Base-by-base conservation (phyloP, 176 grass and related monocot species). In the Oryza punctata region DNA sequence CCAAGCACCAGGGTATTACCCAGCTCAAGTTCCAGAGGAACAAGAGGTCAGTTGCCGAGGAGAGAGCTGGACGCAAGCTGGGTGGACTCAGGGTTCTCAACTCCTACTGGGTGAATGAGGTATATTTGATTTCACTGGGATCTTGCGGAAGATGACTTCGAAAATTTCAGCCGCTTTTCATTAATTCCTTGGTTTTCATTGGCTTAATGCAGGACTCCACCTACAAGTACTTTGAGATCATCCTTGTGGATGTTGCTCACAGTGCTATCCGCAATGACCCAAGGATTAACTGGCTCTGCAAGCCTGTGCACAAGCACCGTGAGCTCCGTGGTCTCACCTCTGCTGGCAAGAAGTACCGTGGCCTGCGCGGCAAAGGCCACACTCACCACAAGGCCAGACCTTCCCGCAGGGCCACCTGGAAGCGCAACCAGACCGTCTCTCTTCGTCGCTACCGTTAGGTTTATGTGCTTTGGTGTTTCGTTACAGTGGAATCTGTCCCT, bases 1-100 rank as follows among this genome's bases (percentile, higher is more conserved):
- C 94, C 38, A 97, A 97, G 78, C 90, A 97, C 78, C 94, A 97
- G 87, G 94, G 94, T 91, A 82, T 97, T 26, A 97, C 87, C 35
- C 94, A 97, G 46, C 91, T 97, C 44, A 94, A 97, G 84, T 97
- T 97, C 94, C 94, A 97, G 81, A 90, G 91, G 76, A 97, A 97
- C 91, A 97, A 97, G 78, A 87, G 94, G 49, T 97, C 94, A 65
- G 94, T 97, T 81, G 94, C 94, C 78, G 94, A 97, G 85, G 94
- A 97, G 63, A 93, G 94, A 88, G 94, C 94, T 72, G 91, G 91
- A 5, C 86, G 91, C 14, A 97, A 84, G 81, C 54, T 97, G 47
- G 94, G 94, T 59, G 94, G 94, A 57, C 94, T 97, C 19, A 88
- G 90, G 70, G 94, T 97, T 67, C 91, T 97, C 64, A 97, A 97